Evolutionary conservation across 2,329 filamentous ascomycete genomes (phyloP), one percentile per base, ranked within the genome.

Genomic region (Stromatinia cepivora): DNA sequence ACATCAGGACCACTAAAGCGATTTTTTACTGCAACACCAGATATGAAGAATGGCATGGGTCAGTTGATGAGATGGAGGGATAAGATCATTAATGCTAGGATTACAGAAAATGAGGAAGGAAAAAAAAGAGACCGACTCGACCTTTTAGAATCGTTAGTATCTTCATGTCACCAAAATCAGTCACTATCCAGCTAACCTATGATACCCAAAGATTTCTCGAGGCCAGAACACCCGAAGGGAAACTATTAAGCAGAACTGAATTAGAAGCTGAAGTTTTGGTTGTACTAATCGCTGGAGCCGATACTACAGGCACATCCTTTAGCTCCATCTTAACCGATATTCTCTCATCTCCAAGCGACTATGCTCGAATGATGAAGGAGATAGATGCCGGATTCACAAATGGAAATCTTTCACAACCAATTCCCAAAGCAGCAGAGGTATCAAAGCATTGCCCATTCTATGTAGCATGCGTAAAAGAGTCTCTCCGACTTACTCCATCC

Each of bases 1-100:
- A 87, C 86, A 76, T 81, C 78, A 8, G 86, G 84, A 0, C 84
- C 81, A 73, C 64, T 86, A 46, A 80, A 80, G 17, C 83, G 48
- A 70, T 46, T 53, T 34, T 63, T 66, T 39, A 50, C 52, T 22
- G 67, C 48, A 28, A 64, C 25, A 20, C 67, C 67, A 7, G 52
- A 66, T 10, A 56, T 53, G 28, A 59, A 52, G 15, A 50, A 53
- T 39, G 62, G 67, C 20, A 69, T 66, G 28, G 62, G 67, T 59
- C 25, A 36, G n/a, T 48, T 66, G n/a, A 69, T 65, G 52, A 57
- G 67, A 42, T 67, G 52, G 36, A 56, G 61, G 45, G 20, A 69
- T 22, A 57, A 66, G 13, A 50, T 69, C 10, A 50, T 69, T 8
- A 36, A 52, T 31, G 39, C 65, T 8, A 46, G 59, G 25, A 56